Evolutionary conservation across 257 asterid genomes (phyloP).

Genomic region (Ocimum tenuiflorum): DNA sequence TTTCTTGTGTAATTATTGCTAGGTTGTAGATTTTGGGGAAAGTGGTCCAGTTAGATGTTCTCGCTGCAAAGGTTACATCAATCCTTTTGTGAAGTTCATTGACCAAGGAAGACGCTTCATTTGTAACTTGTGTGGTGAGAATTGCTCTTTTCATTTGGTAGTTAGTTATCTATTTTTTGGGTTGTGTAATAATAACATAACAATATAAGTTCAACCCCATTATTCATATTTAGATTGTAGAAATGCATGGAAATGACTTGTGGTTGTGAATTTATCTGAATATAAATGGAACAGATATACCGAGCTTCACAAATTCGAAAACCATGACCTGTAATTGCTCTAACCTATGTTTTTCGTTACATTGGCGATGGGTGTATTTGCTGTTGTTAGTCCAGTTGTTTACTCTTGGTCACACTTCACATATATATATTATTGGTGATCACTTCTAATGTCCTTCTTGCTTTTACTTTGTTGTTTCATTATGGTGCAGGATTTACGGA

Average conservation of each 20-base stretch:
- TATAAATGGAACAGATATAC: background rate
- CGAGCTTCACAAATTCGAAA: background rate
- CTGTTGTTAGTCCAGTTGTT: background rate
- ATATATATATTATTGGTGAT: background rate
- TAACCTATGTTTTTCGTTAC: constrained; percentile 1
- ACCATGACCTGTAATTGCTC: constrained; percentile 8
- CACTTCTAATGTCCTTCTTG: background rate
- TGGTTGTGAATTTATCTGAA: background rate
- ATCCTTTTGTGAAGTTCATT: constrained; percentile 89
- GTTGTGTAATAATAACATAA: background rate
- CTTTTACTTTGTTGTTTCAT: constrained; percentile 7
- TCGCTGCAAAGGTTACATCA: constrained; percentile 95
- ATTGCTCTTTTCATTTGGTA: background rate
- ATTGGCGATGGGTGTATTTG: background rate
- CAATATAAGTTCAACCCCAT: background rate
- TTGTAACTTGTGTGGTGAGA: constrained; percentile 94
- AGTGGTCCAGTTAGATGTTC: constrained; percentile 98
- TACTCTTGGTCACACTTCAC: too few species aligned
- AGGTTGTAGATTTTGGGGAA: constrained; percentile 98
- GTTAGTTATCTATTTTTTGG: background rate
- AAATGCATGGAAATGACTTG: background rate
- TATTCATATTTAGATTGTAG: background rate
- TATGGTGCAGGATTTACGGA: constrained; percentile 67
- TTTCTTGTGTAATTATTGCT: constrained; percentile 10
- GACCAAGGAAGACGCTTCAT: constrained; percentile 95